Percentiles rank a stretch among this genome's conserved stretches.
Conservation (phyloP, 73 alveolate species). For the Breviolum minutum region DNA sequence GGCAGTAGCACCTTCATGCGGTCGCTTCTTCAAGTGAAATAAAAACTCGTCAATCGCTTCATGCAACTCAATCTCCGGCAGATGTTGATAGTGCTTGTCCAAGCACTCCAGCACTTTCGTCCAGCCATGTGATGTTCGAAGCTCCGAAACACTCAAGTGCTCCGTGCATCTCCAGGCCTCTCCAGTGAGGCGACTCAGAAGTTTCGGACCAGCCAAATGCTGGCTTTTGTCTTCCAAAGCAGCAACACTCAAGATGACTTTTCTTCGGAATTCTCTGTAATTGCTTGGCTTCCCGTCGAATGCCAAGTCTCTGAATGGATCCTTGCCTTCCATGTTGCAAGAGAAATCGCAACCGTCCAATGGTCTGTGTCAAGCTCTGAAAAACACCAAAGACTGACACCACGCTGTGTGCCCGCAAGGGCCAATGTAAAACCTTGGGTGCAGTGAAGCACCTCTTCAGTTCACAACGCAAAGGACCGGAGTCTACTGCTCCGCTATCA, state of each 20-base stretch:
- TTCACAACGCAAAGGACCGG: too few species aligned
- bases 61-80: too few species aligned
- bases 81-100: slow-evolving; percentile 19
- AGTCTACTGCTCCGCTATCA: slow-evolving; percentile 3
- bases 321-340: background rate
- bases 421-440: background rate
- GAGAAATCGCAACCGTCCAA: too few species aligned
- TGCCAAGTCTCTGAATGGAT: background rate
- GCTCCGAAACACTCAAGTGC: background rate
- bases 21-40: too few species aligned
- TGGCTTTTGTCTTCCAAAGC: background rate
- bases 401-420: background rate
- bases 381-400: background rate
- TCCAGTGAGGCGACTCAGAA: background rate
- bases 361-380: too few species aligned
- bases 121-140: slow-evolving; percentile 3
- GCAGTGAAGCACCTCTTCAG: background rate
- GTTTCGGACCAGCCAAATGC: slow-evolving; percentile 1
- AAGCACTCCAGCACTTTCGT: background rate
- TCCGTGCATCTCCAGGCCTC: slow-evolving; percentile 17
- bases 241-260: background rate
- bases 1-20: background rate
- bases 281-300: background rate
- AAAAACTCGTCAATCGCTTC: too few species aligned
- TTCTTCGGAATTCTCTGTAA: background rate